Base-by-base conservation (phyloP, 1,284 basidiomycete genomes). In the Pseudozyma hubeiensis region DNA sequence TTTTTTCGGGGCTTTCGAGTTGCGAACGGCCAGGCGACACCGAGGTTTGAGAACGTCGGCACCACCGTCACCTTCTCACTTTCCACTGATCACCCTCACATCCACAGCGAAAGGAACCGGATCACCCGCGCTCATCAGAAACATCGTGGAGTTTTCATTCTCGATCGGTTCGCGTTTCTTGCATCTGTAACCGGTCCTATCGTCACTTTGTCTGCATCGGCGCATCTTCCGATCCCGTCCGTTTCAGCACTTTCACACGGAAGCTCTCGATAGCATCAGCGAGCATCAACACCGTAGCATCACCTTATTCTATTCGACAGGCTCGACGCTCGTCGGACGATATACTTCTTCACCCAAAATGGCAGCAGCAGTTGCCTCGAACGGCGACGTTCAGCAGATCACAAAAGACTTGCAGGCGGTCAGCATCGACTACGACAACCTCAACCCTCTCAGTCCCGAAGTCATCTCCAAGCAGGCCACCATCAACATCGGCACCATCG, bases 391-490 rank as follows among this genome's bases (percentile, higher is more conserved):
- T 19, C 34, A 54, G 39, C 53, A 64, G 53, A 63, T 75, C 61
- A 66, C 67, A 47, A 66, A 75, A 45, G 67, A 65, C 50, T 39
- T 75, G 40, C 56, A 67, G 49, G 53, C 58, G 30, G 56, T 75
- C 50, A 58, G 34, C 63, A 72, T 72, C 40, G 74, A 69, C 52
- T 66, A 64, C 46, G 65, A 75, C 56, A 79, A 90, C 85, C 88
- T 99, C 78, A 93, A 92, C 51, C 93, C 96, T 51, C 88, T 98
- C 60, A 93, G 92, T 49, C 96, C 94, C 19, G 93, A 97, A 85
- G 96, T 99, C 81, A 98, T 99, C 85, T 91, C 92, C 78, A 97
- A 96, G 88, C 96, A 99, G 88, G 96, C 95, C 19, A 84, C 82
- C 50, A 84, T 84, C 74, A 84, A 84, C 67, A 84, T 83, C 63